phyloP scores from a whole-genome alignment of 148 eudicot genomes.

The Dysphania ambrosioides region DNA sequence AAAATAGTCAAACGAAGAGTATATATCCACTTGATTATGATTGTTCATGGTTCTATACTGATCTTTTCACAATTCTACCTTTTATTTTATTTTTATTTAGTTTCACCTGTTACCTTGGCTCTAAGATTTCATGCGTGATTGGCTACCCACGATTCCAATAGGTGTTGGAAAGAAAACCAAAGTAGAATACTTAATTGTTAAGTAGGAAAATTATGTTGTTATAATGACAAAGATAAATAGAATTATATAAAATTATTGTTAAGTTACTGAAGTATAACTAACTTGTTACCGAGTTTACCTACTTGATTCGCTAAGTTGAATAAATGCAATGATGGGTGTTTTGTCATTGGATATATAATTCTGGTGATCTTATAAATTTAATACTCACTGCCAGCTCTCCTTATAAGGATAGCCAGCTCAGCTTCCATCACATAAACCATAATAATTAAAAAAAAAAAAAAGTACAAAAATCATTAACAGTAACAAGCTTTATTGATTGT shows the following conservation, averaged over 20 bases:
- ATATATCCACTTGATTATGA: not conserved
- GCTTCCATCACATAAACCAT: too few relatives aligned
- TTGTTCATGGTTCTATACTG: not conserved
- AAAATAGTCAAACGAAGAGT: too few relatives aligned
- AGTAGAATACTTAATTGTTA: conserved; percentile 16
- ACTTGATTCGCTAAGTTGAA: conserved; percentile 13
- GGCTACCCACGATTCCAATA: conserved; percentile 21
- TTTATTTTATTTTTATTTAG: not conserved
- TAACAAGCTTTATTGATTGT: not conserved
- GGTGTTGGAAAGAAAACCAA: conserved; percentile 9
- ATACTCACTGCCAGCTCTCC: too few relatives aligned
- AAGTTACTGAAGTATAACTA: conserved; percentile 2
- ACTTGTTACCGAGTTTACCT: not conserved
- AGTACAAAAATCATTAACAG: too few relatives aligned
- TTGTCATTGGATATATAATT: conserved; percentile 3
- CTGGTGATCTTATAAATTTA: too few relatives aligned
- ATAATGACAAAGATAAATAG: conserved; percentile 15
- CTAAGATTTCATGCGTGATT: conserved; percentile 24
- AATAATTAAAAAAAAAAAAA: too few relatives aligned
- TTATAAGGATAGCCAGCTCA: too few relatives aligned
- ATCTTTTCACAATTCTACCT: not conserved
- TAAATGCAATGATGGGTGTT: conserved; percentile 12
- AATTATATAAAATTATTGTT: not conserved
- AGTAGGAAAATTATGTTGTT: conserved; percentile 26
- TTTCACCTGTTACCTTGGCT: conserved; percentile 4